Evolutionary conservation across 2,329 filamentous ascomycete species (phyloP).

Genomic region (Bipolaris victoriae): DNA sequence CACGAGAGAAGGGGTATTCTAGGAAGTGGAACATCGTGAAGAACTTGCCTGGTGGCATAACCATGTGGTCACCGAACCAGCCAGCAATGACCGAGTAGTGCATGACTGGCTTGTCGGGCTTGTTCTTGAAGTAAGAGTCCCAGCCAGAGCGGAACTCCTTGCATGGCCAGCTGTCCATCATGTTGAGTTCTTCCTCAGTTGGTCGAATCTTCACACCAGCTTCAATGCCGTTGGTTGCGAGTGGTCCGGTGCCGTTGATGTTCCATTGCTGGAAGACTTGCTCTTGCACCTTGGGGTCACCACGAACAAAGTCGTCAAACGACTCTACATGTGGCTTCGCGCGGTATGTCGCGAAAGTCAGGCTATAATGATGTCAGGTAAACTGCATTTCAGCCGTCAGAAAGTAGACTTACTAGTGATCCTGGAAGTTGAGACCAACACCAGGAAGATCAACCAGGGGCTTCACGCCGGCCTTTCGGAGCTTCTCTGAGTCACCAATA

Average conservation of each 20-base stretch:
- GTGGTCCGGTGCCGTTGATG: constrained; percentile 75
- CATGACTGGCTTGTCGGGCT: constrained; percentile 87
- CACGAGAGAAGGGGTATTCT: constrained; percentile 44
- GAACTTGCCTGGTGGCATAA: constrained; percentile 76
- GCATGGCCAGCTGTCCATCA: constrained; percentile 75
- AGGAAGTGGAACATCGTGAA: constrained; percentile 67
- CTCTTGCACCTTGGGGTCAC: constrained; percentile 75
- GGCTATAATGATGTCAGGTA: constrained; percentile 16
- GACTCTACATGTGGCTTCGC: constrained; percentile 77
- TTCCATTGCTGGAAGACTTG: constrained; percentile 79
- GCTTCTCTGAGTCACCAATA: constrained; percentile 74
- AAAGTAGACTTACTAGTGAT: constrained; percentile 60
- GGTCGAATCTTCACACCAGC: constrained; percentile 80
- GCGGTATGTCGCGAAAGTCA: constrained; percentile 73
- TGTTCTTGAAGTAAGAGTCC: constrained; percentile 83
- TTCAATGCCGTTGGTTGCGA: constrained; percentile 80
- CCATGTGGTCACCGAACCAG: constrained; percentile 59
- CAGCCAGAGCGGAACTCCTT: constrained; percentile 76
- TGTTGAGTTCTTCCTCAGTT: constrained; percentile 68
- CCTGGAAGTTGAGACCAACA: constrained; percentile 78
- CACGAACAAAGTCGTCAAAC: constrained; percentile 80
- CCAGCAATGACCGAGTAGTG: constrained; percentile 76
- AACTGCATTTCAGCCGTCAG: background rate
- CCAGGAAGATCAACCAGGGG: constrained; percentile 73
- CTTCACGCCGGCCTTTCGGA: constrained; percentile 70